Base-by-base conservation (phyloP, 352 stramenopile species). In the Globisporangium okanoganense region DNA sequence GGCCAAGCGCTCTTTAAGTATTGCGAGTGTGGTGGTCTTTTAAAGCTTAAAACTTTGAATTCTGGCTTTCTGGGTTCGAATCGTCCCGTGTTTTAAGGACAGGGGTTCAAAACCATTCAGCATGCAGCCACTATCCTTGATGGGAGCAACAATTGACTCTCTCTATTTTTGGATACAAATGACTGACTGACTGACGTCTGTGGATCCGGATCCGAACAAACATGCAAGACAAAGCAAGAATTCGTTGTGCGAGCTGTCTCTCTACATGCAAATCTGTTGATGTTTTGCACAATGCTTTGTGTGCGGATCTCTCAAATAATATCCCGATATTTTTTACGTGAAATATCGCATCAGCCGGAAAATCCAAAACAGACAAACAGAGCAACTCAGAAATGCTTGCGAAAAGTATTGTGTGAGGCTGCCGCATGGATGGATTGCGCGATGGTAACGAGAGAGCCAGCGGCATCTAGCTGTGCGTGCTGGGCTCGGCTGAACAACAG, bases 71-170 rank as follows among this genome's bases (percentile, higher is more conserved):
- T 55, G 49, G 49, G 18, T 41, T 55, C 27, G 41, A 43, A 24
- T 56, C 49, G 29, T 20, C 49, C 29, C 49, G 25, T 9, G 49
- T 1, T 43, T 29, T 41, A 56, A 1, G 0, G 10, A 56, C 49
- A 31, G 8, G 35, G 49, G 9, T 56, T 56, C 49, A 56, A 27
- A 56, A 43, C 29, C n/a, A 56, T 12, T 27, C 27, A 18, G 18
- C n/a, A 29, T 56, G 49, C 49, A 56, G 49, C 49, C 49, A 56
- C 49, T 43, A 56, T 56, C 49, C 48, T 43, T 55, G 48, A 40
- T 55, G 48, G 48, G 48, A 55, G 48, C 48, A 40, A 20, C 31
- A 25, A 14, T 29, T 53, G 47, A 20, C 47, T 38, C 38, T 18
- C 18, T 55, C 31, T 31, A 13, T 9, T 13, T 43, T 43, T 20